Base-by-base conservation (phyloP, 192 early-diverging fungal genomes). In the Gryganskiella cystojenkinii region DNA sequence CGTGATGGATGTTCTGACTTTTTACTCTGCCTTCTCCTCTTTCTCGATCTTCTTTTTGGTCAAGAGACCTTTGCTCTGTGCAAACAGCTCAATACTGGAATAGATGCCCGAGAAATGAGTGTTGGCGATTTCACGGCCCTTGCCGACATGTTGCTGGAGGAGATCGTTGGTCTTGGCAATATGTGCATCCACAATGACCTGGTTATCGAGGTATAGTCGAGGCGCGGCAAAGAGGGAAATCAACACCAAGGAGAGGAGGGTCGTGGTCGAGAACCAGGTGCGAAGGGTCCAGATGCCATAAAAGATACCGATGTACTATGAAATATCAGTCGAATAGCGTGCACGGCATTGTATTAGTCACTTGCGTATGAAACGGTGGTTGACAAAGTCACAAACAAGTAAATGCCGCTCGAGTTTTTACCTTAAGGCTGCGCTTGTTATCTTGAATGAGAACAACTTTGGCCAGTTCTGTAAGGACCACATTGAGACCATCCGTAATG, bases 221-320 rank as follows among this genome's bases (percentile, higher is more conserved):
- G 74, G 74, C 0, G 58, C 60, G 37, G 74, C 61, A 24, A 78
- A 78, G 31, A 69, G 37, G 11, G 66, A 69, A 40, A 78, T 43
- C 46, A 78, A 37, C 28, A 78, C 56, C 35, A 67, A 44, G 27
- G 64, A 50, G 28, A 78, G 50, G 0, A 78, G 66, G 0, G 74
- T 69, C 2, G 74, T 78, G 24, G 67, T 78, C 8, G 74, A 63
- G 56, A 78, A 78, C 74, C 74, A 78, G 25, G 61, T 78, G 28
- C 74, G 74, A 17, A 78, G 74, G 31, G 74, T 78, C 74, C 74
- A 78, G 61, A 78, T 31, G 15, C 47, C 49, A 19, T 78, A 78
- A 40, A 68, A 78, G 43, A 69, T 64, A 15, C 60, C 74, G 20
- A 78, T 78, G 42, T 44, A 78, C 74, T 74, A 70, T 0, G 28